Percentiles rank a stretch among this genome's conserved stretches.
Conservation (phyloP, 345 rosid genomes). For the Iberis pinnata region DNA sequence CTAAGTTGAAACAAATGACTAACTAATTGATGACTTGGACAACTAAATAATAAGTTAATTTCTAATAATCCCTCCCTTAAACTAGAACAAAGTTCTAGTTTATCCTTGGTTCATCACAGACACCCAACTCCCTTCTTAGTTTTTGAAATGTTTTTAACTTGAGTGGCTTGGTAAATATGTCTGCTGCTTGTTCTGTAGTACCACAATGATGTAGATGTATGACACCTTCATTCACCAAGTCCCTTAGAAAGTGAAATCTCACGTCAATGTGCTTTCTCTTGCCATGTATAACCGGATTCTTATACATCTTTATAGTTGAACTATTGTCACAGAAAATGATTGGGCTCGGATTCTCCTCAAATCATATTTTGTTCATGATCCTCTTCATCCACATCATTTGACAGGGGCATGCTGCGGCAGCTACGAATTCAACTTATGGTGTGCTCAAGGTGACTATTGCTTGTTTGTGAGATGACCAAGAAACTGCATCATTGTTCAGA, state of each 20-base stretch:
- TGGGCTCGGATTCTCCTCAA: neutral
- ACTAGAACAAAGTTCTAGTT: too few relatives aligned
- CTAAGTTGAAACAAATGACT: too few relatives aligned
- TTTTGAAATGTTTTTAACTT: too few relatives aligned
- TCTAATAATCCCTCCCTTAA: too few relatives aligned
- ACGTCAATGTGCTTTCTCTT: slow-evolving; percentile 14
- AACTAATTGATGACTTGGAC: too few relatives aligned
- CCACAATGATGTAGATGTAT: too few relatives aligned
- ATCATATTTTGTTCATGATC: neutral
- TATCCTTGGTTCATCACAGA: too few relatives aligned
- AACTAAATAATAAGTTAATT: too few relatives aligned
- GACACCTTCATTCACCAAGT: too few relatives aligned
- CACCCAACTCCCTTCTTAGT: too few relatives aligned
- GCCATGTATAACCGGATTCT: neutral
- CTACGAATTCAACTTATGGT: neutral
- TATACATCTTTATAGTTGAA: neutral
- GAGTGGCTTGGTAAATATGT: too few relatives aligned
- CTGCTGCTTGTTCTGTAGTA: too few relatives aligned
- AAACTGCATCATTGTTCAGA: neutral
- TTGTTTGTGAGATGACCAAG: neutral
- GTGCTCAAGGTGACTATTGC: neutral
- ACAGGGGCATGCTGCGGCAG: neutral
- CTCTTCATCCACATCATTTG: neutral
- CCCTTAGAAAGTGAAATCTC: neutral
- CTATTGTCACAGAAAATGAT: neutral